Conservation (phyloP, 116 monocot genomes). For the Papilionanthe hybrid region DNA sequence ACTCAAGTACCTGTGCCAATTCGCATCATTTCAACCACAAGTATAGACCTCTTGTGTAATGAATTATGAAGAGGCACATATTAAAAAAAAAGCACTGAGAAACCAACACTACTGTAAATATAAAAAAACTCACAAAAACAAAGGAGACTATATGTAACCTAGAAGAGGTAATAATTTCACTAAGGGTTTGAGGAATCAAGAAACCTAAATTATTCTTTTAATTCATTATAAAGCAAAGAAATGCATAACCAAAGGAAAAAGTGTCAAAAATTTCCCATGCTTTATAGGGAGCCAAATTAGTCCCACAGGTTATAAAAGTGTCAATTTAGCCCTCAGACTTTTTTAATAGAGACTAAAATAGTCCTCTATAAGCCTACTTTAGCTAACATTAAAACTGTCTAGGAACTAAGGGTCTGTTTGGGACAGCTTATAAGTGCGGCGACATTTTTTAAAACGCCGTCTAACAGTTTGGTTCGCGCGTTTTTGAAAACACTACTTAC, state of each 20-base stretch:
- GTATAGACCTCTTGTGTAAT: background rate
- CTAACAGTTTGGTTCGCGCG: no score
- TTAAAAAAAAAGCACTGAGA: background rate
- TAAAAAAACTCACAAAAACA: background rate
- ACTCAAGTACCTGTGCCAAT: conserved; percentile 67
- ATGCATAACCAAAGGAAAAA: background rate
- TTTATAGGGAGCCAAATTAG: no score
- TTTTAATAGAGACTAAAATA: no score
- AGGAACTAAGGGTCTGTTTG: no score
- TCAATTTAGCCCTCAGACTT: no score
- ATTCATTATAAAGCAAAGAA: background rate
- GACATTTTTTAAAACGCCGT: no score
- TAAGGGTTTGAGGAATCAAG: background rate
- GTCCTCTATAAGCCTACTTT: no score
- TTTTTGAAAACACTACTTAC: no score
- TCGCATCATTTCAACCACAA: background rate
- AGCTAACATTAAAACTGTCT: no score
- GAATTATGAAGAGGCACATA: background rate
- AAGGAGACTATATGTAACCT: background rate
- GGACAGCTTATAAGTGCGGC: no score
- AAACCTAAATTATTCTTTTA: background rate
- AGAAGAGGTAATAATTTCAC: background rate
- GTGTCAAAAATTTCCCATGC: no score
- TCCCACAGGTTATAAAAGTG: no score
- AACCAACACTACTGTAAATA: background rate